phyloP scores from a whole-genome alignment of 2,329 filamentous ascomycete genomes.

The Colletotrichum limetticola region DNA sequence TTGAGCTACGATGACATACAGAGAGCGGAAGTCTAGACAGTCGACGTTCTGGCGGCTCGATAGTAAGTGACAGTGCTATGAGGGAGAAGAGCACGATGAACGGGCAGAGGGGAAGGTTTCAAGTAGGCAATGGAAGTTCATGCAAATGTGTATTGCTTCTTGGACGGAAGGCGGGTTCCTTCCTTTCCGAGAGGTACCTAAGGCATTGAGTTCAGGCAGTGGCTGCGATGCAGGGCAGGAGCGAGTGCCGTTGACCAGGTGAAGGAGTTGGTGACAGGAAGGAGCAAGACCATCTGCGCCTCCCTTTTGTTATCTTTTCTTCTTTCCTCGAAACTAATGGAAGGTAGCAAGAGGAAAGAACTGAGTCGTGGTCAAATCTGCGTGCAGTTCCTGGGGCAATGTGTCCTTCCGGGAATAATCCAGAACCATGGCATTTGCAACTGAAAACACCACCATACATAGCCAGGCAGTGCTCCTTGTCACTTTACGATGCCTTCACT shows the following conservation, averaged over 20 bases:
- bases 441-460: neutral
- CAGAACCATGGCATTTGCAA: neutral
- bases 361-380: neutral
- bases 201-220: neutral
- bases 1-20: neutral
- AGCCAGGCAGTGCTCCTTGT: neutral
- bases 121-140: neutral
- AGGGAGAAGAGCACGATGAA: neutral
- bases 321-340: neutral
- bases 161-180: neutral
- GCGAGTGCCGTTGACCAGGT: neutral
- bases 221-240: neutral
- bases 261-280: neutral
- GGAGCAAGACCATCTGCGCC: neutral
- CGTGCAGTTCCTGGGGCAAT: neutral
- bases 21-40: neutral
- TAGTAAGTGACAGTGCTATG: too few species aligned
- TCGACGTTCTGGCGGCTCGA: too few species aligned
- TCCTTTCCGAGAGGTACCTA: neutral
- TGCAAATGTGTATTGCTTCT: neutral
- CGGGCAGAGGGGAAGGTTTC: neutral
- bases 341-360: neutral
- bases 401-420: neutral
- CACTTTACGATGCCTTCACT: neutral
- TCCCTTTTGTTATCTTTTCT: neutral